Percentiles rank a stretch among this genome's conserved stretches.
These are phyloP conservation scores for Dictyostelium intermedium DNA, from an alignment of 78 protist genomes.

Conservation along the genomic window DNA sequence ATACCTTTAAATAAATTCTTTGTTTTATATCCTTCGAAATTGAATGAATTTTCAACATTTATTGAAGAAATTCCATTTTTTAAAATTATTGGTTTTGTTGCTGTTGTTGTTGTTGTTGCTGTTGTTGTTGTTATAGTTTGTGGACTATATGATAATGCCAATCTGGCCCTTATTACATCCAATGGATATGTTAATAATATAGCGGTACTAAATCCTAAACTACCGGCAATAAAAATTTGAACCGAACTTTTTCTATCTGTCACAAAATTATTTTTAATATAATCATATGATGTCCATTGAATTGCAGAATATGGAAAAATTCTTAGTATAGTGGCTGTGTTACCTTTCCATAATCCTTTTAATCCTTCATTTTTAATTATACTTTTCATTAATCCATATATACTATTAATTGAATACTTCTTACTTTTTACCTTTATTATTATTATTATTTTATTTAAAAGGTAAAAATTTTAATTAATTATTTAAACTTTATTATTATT, in stretches of 20 bases:
- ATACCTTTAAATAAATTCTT: slow-evolving; percentile 13
- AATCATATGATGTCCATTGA: slow-evolving; percentile 73
- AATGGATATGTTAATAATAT: slow-evolving; percentile 90
- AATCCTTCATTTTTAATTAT: slow-evolving; percentile 82
- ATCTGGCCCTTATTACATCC: slow-evolving; percentile 87
- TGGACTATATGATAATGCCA: slow-evolving; percentile 40
- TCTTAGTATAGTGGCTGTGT: slow-evolving; percentile 82
- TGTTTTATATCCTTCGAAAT: slow-evolving; percentile 10
- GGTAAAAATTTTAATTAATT: neutral
- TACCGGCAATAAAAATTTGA: slow-evolving; percentile 77
- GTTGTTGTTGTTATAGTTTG: neutral
- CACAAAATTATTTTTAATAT: neutral
- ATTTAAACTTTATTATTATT: neutral
- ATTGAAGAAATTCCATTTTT: slow-evolving; percentile 38
- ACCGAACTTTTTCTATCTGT: slow-evolving; percentile 2
- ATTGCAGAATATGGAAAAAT: slow-evolving; percentile 88
- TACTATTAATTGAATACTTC: neutral
- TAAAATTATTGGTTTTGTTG: neutral
- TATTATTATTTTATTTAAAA: too few relatives aligned
- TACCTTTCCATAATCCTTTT: slow-evolving; percentile 87
- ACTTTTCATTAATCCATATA: slow-evolving; percentile 11
- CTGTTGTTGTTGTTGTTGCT: neutral
- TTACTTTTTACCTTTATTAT: slow-evolving; percentile 38
- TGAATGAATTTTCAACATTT: neutral
- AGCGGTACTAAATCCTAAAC: slow-evolving; percentile 86